phyloP scores from a whole-genome alignment of 352 stramenopile genomes.

The Phytopythium cucurbitacearum region DNA sequence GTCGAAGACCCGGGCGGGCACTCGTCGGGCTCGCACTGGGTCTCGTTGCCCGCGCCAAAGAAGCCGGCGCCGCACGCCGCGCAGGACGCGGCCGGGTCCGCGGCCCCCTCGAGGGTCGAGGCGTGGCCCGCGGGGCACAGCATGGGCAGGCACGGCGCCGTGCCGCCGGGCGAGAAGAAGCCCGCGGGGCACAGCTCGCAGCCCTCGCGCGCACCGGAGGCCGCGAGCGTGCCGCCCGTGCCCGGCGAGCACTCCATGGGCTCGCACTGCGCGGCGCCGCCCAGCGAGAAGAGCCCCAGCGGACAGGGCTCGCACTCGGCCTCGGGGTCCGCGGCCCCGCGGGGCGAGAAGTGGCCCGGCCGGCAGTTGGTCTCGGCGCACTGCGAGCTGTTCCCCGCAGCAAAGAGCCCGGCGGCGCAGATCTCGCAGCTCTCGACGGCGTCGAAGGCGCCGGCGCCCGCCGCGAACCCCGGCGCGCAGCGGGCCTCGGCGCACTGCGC shows the following conservation, averaged over 20 bases:
- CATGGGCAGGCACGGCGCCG: constrained; percentile 25
- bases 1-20: constrained; percentile 25
- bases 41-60: constrained; percentile 27
- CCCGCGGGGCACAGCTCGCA: constrained; percentile 27
- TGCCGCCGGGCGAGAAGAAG: constrained; percentile 30
- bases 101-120: constrained; percentile 13
- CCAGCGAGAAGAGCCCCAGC: constrained; percentile 29
- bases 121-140: constrained; percentile 20
- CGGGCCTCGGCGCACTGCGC: constrained; percentile 30
- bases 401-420: constrained; percentile 31
- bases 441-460: constrained; percentile 19
- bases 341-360: constrained; percentile 31
- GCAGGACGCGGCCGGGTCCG: constrained; percentile 19
- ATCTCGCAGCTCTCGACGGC: constrained; percentile 22
- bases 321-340: constrained; percentile 17
- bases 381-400: constrained; percentile 26
- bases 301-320: constrained; percentile 30
- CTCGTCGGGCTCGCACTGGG: constrained; percentile 22
- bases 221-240: constrained; percentile 22
- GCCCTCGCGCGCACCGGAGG: constrained; percentile 11
- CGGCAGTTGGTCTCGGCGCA: constrained; percentile 25
- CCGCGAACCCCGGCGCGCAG: constrained; percentile 36
- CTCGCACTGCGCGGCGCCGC: constrained; percentile 29
- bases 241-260: constrained; percentile 28
- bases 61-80: constrained; percentile 20